Evolutionary conservation across 2,329 filamentous ascomycete genomes (phyloP), one percentile per base, ranked within the genome.

Genomic region (Xylariaceae sp.): DNA sequence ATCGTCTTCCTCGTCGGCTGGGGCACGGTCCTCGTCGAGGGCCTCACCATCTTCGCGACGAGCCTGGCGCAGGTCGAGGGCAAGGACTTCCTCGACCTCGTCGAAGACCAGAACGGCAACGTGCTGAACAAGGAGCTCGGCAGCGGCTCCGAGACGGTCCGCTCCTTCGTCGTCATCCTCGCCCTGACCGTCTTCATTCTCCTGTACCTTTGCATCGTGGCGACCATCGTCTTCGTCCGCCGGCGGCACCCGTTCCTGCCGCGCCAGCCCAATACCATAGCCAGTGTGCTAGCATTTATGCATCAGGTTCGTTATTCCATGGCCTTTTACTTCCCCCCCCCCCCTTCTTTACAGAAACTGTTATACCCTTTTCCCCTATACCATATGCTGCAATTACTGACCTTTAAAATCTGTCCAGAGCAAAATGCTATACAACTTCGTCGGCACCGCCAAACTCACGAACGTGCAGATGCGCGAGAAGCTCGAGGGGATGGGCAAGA

Each of bases 341-440:
- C 28, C 12, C 12, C 28, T 31, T 31, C 28, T 31, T 31, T 31
- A 6, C 28, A 6, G 7, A 12, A 6, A 31, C 12, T 31, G n/a
- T n/a, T n/a, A n/a, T n/a, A n/a, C n/a, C n/a, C n/a, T n/a, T n/a
- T n/a, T n/a, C n/a, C n/a, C n/a, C n/a, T n/a, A n/a, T n/a, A n/a
- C n/a, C n/a, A n/a, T n/a, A n/a, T n/a, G n/a, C n/a, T n/a, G n/a
- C n/a, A n/a, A n/a, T 16, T 9, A 36, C 33, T 36, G 16, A 36
- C 33, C 6, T 36, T n/a, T n/a, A n/a, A n/a, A n/a, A 16, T 36
- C 8, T 16, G 8, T n/a, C 73, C 89, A 92, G 75, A 88, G 84
- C 71, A 90, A 89, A 74, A 92, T 93, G 90, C 76, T 93, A 41
- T 87, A 86, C 61, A 84, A 86, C 67, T 93, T 93, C 72, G 87